Conservation (phyloP, 2,329 filamentous ascomycete species). For the Thelonectria rubi region DNA sequence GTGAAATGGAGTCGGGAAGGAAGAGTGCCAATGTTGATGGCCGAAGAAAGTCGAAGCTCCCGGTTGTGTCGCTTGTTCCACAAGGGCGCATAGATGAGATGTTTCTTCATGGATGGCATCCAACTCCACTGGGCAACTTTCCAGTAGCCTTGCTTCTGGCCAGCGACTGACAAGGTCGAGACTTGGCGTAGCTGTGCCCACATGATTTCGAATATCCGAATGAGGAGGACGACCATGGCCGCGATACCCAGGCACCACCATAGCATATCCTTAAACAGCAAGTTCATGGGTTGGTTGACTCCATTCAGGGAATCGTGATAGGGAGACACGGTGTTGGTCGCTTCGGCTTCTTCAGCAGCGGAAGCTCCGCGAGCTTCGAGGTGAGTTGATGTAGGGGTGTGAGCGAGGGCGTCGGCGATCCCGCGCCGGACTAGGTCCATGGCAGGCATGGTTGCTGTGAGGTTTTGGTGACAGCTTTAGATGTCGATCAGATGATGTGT, state of each 20-base stretch:
- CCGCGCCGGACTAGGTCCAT: slow-evolving; percentile 49
- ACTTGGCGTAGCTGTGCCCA: slow-evolving; percentile 68
- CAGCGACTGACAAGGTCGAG: slow-evolving; percentile 63
- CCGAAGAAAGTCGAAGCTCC: slow-evolving; percentile 69
- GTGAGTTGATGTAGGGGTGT: slow-evolving; percentile 44
- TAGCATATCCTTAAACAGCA: slow-evolving; percentile 64
- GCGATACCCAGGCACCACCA: slow-evolving; percentile 70
- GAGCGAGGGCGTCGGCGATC: slow-evolving; percentile 44
- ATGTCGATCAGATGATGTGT: slow-evolving; percentile 16
- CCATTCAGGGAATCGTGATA: slow-evolving; percentile 67
- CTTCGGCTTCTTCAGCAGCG: slow-evolving; percentile 43
- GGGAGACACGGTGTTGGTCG: slow-evolving; percentile 61
- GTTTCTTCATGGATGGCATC: slow-evolving; percentile 70
- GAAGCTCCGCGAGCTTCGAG: slow-evolving; percentile 43
- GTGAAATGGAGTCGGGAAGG: slow-evolving; percentile 71
- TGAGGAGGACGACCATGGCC: slow-evolving; percentile 60
- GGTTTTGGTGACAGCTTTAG: slow-evolving; percentile 14
- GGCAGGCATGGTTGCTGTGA: slow-evolving; percentile 24
- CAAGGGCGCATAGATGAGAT: slow-evolving; percentile 68
- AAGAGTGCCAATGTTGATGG: slow-evolving; percentile 68
- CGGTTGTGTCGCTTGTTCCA: slow-evolving; percentile 73
- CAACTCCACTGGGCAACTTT: slow-evolving; percentile 64
- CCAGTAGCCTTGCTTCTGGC: slow-evolving; percentile 67
- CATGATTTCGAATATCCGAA: slow-evolving; percentile 63
- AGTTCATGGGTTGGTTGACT: slow-evolving; percentile 67